These are phyloP conservation scores for Anastatica hierochuntica DNA, from an alignment of 345 rosid species.

Conservation along the genomic window DNA sequence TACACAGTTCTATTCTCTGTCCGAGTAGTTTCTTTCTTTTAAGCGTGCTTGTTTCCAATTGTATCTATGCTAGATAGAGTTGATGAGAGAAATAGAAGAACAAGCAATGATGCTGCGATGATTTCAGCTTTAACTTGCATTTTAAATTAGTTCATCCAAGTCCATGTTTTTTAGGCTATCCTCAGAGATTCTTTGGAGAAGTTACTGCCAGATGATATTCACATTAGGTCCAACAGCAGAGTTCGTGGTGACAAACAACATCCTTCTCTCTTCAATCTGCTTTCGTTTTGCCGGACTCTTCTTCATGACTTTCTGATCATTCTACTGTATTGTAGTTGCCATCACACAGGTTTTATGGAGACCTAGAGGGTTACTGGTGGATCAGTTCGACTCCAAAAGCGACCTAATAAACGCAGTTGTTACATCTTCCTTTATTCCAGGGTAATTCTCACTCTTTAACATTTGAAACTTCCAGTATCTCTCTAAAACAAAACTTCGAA, in stretches of 20 bases:
- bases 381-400: conserved; percentile 87
- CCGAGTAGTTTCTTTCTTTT: too few relatives aligned
- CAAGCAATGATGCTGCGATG: too few relatives aligned
- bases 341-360: conserved; percentile 91
- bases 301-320: too few relatives aligned
- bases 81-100: too few relatives aligned
- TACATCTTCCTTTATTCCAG: conserved; percentile 89
- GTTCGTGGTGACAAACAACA: conserved; percentile 58
- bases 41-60: too few relatives aligned
- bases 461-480: too few relatives aligned
- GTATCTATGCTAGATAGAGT: too few relatives aligned
- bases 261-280: not conserved
- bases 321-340: conserved; percentile 52
- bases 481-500: too few relatives aligned
- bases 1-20: too few relatives aligned
- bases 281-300: too few relatives aligned
- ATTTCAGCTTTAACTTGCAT: too few relatives aligned
- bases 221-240: conserved; percentile 72
- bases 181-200: conserved; percentile 60
- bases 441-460: conserved; percentile 40
- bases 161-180: conserved; percentile 48
- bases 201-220: conserved; percentile 77
- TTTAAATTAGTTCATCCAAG: not conserved
- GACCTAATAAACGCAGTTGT: conserved; percentile 81
- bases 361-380: conserved; percentile 85